Evolutionary conservation across 495 filamentous ascomycete genomes (phyloP).

Genomic region (Symbiotaphrina buchneri): DNA sequence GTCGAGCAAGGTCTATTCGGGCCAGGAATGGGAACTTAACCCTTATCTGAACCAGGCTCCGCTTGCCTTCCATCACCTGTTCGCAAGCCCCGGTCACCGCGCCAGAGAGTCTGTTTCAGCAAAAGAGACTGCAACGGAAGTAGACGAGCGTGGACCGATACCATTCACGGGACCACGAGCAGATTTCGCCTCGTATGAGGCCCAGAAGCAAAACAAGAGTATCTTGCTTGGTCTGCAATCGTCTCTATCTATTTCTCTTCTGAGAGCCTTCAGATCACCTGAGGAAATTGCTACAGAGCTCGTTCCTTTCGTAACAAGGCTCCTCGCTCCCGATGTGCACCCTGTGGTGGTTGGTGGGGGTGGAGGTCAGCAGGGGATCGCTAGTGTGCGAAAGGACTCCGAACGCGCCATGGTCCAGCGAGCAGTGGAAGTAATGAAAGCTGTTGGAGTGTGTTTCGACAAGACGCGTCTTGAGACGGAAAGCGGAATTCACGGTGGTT

Average conservation of each 20-base stretch:
- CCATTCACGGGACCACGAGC: constrained; percentile 67
- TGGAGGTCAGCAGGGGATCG: constrained; percentile 39
- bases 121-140: constrained; percentile 19
- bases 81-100: constrained; percentile 36
- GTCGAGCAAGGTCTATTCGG: constrained; percentile 45
- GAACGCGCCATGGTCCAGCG: constrained; percentile 62
- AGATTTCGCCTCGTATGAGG: constrained; percentile 56
- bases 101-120: constrained; percentile 19
- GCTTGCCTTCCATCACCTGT: constrained; percentile 80
- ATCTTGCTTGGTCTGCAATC: constrained; percentile 28
- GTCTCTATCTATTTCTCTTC: constrained; percentile 31
- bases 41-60: constrained; percentile 70
- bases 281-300: constrained; percentile 60
- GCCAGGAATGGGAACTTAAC: constrained; percentile 72
- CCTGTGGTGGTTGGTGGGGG: constrained; percentile 71
- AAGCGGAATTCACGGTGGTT: constrained; percentile 28
- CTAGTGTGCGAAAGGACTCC: constrained; percentile 63
- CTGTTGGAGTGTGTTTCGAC: constrained; percentile 62
- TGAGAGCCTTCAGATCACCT: constrained; percentile 51
- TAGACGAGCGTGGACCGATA: constrained; percentile 28
- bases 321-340: constrained; percentile 75
- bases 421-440: constrained; percentile 58
- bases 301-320: constrained; percentile 56
- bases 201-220: constrained; percentile 41
- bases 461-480: constrained; percentile 51